Base-by-base conservation (phyloP, 805 yeast genomes). In the Metschnikowia matae region DNA sequence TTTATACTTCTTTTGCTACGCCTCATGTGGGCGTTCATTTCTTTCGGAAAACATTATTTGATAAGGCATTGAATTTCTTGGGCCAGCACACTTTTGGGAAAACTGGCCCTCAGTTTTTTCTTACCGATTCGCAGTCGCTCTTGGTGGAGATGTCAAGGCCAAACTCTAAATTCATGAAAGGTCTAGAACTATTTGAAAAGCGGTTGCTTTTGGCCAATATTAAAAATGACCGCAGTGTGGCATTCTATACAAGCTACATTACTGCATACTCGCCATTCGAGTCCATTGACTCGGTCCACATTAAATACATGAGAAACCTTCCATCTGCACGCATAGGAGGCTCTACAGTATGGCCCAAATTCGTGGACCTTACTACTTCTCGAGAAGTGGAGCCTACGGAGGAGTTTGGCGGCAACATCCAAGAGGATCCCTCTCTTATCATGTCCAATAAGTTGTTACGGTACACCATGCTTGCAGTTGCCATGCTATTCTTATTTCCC, bases 181-280 rank as follows among this genome's bases (percentile, higher is more conserved):
- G 87, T 0, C 71, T 91, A 45, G 50, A 61, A 10, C 61, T 58
- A 51, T 91, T 91, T 64, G 69, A 81, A 52, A 74, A 77, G 49
- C 76, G 85, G 48, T 70, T 80, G 3, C 63, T 82, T 2, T 71
- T 89, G 50, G 90, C 96, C 8, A 91, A 92, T 67, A 77, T 85
- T 21, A 76, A 83, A 49, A 84, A 87, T 62, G 98, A 91, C 66
- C 75, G 97, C 52, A 81, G 96, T 0, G 98, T 91, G 6, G 85
- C 92, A 14, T 92, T 89, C 65, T 87, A 82, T 68, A 89, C 97
- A 0, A 77, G 96, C 0, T 90, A 75, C 65, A 85, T 92, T 51
- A 76, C 92, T 3, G 76, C 83, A 31, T 78, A 76, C 52, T 82
- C 87, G 49, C 96, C 96, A 1, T 90, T 89, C 63, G 83, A 82